A percentile compares a stretch with the other conserved stretches of the same genome.
phyloP scores from a whole-genome alignment of 345 rosid genomes.

The Hirschfeldia incana region DNA sequence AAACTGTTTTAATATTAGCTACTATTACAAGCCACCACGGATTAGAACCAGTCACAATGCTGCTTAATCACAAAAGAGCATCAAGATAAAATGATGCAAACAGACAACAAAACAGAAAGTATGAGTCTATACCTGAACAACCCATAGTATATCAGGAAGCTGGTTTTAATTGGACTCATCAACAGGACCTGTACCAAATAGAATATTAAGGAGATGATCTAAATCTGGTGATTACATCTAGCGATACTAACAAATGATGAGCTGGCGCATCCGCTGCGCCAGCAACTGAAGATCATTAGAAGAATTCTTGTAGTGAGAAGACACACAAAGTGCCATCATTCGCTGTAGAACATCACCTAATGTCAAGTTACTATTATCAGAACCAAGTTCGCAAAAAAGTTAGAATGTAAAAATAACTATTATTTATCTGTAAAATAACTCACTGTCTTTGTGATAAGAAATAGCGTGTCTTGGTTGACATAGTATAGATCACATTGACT shows the following conservation, averaged over 20 bases:
- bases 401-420: neutral
- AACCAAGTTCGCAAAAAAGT: neutral
- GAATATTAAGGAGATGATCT: constrained; percentile 11
- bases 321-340: constrained; percentile 94
- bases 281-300: constrained; percentile 94
- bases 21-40: constrained; percentile 6
- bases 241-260: constrained; percentile 90
- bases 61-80: neutral
- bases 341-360: constrained; percentile 59
- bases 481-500: constrained; percentile 90
- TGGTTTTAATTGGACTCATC: constrained; percentile 88
- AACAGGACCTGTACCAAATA: constrained; percentile 76
- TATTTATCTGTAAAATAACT: constrained; percentile 73
- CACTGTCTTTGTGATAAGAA: constrained; percentile 96
- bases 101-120: neutral
- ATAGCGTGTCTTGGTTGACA: constrained; percentile 89
- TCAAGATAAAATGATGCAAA: no score
- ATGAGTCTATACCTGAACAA: constrained; percentile 67
- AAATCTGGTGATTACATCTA: constrained; percentile 28
- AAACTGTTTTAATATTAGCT: constrained; percentile 8
- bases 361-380: constrained; percentile 26
- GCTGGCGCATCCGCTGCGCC: constrained; percentile 93
- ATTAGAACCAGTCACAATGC: neutral
- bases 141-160: constrained; percentile 94
- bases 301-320: constrained; percentile 98